These are phyloP conservation scores for Podila epigama DNA, from an alignment of 192 early-diverging fungal genomes.

Conservation along the genomic window DNA sequence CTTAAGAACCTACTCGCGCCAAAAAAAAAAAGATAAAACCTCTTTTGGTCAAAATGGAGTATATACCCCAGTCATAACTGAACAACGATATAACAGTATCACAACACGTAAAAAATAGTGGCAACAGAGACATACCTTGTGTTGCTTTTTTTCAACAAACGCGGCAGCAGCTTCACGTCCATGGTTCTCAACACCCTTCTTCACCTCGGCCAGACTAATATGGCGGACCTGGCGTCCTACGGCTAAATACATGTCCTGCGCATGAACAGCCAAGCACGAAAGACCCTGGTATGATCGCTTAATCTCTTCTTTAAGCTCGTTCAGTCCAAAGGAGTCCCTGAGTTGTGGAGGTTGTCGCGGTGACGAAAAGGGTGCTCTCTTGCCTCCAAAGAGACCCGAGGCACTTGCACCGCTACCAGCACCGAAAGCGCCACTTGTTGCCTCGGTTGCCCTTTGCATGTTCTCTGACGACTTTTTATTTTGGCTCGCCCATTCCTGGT, in stretches of 20 bases:
- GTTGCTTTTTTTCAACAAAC: conserved; percentile 21
- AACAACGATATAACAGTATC: not conserved
- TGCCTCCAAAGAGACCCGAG: not conserved
- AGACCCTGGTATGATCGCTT: conserved; percentile 18
- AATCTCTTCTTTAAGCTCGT: conserved; percentile 31
- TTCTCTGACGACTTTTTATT: not conserved
- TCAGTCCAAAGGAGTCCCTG: conserved; percentile 24
- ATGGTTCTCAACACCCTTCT: conserved; percentile 62
- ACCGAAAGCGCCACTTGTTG: too few relatives aligned
- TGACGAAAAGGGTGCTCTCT: not conserved
- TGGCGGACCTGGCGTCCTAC: conserved; percentile 64
- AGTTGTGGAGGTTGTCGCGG: not conserved
- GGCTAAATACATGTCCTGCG: conserved; percentile 68
- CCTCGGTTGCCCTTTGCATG: not conserved
- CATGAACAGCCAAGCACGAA: conserved; percentile 55
- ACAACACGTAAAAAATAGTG: conserved; percentile 7
- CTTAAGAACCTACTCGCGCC: conserved; percentile 44
- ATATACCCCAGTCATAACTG: not conserved
- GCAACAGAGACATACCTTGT: conserved; percentile 47
- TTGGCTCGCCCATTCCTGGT: conserved; percentile 32
- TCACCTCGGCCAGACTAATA: conserved; percentile 66
- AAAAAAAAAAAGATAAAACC: conserved; percentile 6
- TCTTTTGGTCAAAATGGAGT: not conserved
- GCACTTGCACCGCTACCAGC: not conserved
- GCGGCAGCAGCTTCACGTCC: conserved; percentile 23